Percentiles rank a stretch among this genome's conserved stretches.
Conservation (phyloP, 345 rosid genomes). For the Dovyalis caffra region DNA sequence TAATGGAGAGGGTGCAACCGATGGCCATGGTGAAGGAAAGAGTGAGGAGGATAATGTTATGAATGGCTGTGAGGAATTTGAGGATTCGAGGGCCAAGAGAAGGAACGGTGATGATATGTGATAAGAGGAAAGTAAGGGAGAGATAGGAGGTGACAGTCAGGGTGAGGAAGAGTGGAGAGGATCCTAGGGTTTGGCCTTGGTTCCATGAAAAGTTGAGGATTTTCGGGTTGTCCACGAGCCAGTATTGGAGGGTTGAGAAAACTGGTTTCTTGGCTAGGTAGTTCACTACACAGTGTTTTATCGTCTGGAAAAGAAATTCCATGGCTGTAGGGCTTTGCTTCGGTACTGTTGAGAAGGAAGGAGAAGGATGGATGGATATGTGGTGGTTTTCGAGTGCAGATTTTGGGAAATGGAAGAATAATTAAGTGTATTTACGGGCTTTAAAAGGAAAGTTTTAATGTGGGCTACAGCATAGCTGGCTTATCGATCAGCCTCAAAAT, state of each 20-base stretch:
- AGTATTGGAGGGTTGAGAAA: constrained; percentile 35
- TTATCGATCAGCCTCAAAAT: too few species aligned
- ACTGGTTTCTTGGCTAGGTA: constrained; percentile 3
- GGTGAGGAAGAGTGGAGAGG: constrained; percentile 49
- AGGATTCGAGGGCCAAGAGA: constrained; percentile 33
- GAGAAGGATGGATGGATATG: too few species aligned
- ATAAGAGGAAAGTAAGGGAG: constrained; percentile 43
- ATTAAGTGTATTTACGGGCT: too few species aligned
- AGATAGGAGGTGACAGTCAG: constrained; percentile 45
- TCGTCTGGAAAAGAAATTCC: constrained; percentile 12
- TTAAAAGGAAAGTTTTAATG: too few species aligned
- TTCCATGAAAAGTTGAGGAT: constrained; percentile 58
- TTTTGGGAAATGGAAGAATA: too few species aligned
- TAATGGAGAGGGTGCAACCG: constrained; percentile 59
- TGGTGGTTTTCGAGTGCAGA: too few species aligned
- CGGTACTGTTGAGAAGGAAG: too few species aligned
- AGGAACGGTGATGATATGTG: constrained; percentile 27
- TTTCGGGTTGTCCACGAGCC: constrained; percentile 55
- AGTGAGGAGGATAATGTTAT: constrained; percentile 54
- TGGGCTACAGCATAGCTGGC: too few species aligned
- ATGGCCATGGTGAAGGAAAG: constrained; percentile 67
- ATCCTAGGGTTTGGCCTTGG: constrained; percentile 46
- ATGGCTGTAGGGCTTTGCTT: neutral
- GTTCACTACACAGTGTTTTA: neutral
- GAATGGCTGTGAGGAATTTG: constrained; percentile 60